These are phyloP conservation scores for Petunia axillaris DNA, from an alignment of 257 asterid species.

Conservation along the genomic window DNA sequence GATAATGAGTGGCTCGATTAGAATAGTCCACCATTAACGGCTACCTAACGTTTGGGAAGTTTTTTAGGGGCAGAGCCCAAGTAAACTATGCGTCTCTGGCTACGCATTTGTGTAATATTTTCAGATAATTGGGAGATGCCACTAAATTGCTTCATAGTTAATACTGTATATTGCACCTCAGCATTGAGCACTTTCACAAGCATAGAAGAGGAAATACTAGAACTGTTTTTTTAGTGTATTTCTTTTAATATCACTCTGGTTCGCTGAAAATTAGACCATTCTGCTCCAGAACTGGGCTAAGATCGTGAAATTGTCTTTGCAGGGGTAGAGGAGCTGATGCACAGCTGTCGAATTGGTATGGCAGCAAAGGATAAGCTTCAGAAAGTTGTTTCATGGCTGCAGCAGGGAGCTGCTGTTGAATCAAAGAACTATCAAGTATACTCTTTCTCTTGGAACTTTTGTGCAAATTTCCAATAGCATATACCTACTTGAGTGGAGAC, in stretches of 20 bases:
- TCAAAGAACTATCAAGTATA: slow-evolving; percentile 52
- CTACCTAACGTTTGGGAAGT: slow-evolving; percentile 1
- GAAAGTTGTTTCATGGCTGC: slow-evolving; percentile 68
- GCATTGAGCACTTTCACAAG: not conserved
- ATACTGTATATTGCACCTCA: not conserved
- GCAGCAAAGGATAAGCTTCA: slow-evolving; percentile 55
- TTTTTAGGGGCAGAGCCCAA: slow-evolving; percentile 9
- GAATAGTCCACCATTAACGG: not conserved
- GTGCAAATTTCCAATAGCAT: not conserved
- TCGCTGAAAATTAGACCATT: too few species aligned
- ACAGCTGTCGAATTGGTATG: slow-evolving; percentile 47
- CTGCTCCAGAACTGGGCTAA: not conserved
- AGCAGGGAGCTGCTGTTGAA: slow-evolving; percentile 48
- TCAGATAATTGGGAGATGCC: slow-evolving; percentile 21
- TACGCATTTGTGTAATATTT: not conserved
- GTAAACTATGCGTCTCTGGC: not conserved
- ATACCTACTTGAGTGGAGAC: not conserved
- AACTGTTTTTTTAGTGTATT: not conserved
- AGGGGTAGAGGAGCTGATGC: slow-evolving; percentile 51
- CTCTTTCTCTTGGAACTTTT: slow-evolving; percentile 11
- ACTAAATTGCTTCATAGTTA: not conserved
- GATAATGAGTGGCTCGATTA: not conserved
- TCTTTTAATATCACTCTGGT: too few species aligned
- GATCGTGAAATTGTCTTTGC: slow-evolving; percentile 17
- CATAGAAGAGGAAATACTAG: not conserved